Evolutionary conservation across 495 filamentous ascomycete species (phyloP), one percentile per base, ranked within the genome.

Genomic region (Parmelia sp.): DNA sequence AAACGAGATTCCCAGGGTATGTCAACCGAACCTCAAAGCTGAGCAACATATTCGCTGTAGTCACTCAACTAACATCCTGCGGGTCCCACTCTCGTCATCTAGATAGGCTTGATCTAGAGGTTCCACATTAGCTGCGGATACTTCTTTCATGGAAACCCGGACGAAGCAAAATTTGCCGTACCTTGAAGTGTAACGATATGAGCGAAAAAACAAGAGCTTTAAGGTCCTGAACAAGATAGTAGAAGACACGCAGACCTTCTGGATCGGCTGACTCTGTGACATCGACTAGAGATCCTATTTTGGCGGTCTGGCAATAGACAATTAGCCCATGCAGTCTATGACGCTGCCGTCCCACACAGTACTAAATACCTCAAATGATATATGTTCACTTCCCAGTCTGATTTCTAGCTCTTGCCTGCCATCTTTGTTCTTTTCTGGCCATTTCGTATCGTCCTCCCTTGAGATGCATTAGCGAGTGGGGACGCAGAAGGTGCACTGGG

Each of bases 351-450:
- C 9, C 14, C 23, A 33, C 29, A 21, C 14, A 61, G 51, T 7
- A 14, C 25, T 11, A 36, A 70, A 58, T 71, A 93, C 92, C 86
- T 99, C 95, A 67, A 99, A 99, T 1, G 92, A 96, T 68, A 97
- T 97, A 72, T 99, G 95, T 55, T 99, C 95, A 70, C 88, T 94
- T 17, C 94, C 95, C 39, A 99, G 69, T 25, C 92, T 83, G 61
- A 99, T 97, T 74, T 99, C 95, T 58, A 99, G 82, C 77, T 99
- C 95, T 71, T 97, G 95, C 60, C 93, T 85, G 49, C 95, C 95
- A 72, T 99, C 95, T 78, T 97, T 97, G 78, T 97, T 97, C 83
- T 97, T 99, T 75, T 92, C 90, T 2, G 95, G 95, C 95, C 95
- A 99, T 76, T 96, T 96, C n/a, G 85, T 87, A 71, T 99, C 95